These are phyloP conservation scores for Botrytis paeoniae DNA, from an alignment of 2,329 filamentous ascomycete species.

Conservation along the genomic window DNA sequence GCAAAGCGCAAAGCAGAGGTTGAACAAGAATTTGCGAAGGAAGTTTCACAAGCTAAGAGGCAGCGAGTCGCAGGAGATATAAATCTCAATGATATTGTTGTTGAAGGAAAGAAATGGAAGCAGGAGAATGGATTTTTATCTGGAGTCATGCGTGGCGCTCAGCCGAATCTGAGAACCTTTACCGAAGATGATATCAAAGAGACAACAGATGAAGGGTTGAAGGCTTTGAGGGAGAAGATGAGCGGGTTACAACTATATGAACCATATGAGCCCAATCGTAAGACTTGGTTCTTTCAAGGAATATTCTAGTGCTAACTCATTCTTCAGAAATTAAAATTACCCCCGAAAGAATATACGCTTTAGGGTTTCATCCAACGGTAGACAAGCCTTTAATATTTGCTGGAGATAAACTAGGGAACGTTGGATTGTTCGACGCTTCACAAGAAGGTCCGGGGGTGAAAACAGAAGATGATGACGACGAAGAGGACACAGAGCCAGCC, in stretches of 20 bases:
- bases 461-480: conserved; percentile 63
- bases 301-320: conserved; percentile 12
- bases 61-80: conserved; percentile 65
- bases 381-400: conserved; percentile 89
- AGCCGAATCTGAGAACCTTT: conserved; percentile 82
- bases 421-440: conserved; percentile 88
- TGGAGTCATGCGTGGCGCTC: conserved; percentile 64
- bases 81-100: conserved; percentile 71
- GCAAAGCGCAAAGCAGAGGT: conserved; percentile 68
- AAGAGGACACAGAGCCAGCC: conserved; percentile 68
- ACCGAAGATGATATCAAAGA: conserved; percentile 77
- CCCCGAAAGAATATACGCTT: conserved; percentile 79
- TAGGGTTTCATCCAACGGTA: conserved; percentile 82
- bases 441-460: conserved; percentile 56
- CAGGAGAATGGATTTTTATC: conserved; percentile 63
- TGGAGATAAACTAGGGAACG: conserved; percentile 86
- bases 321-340: conserved; percentile 80
- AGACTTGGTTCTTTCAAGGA: conserved; percentile 30
- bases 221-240: conserved; percentile 72
- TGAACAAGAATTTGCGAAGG: conserved; percentile 54
- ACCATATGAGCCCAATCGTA: conserved; percentile 76
- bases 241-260: conserved; percentile 75
- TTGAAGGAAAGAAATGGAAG: conserved; percentile 76
- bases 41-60: conserved; percentile 58
- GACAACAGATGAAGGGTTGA: conserved; percentile 73